These are phyloP conservation scores for Yamadazyma mexicana DNA, from an alignment of 1,139 yeast genomes.

Conservation along the genomic window DNA sequence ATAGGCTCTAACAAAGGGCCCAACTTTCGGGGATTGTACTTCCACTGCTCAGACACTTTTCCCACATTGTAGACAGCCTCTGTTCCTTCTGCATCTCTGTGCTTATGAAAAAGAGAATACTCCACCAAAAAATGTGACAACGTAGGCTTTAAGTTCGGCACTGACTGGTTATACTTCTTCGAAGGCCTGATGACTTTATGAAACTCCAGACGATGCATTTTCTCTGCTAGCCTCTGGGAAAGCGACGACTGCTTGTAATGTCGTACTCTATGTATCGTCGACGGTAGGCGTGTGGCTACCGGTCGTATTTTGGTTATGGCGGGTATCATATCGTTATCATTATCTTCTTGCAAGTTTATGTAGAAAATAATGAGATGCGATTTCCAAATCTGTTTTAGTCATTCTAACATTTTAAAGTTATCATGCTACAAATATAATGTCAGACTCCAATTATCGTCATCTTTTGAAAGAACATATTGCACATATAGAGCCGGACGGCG, in stretches of 20 bases:
- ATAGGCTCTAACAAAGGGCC: conserved; percentile 8
- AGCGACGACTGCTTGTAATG: background rate
- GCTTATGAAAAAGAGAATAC: conserved; percentile 4
- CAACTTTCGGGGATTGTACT: background rate
- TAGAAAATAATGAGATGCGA: conserved; percentile 7
- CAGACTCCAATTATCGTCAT: conserved; percentile 10
- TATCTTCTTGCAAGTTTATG: background rate
- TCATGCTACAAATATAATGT: conserved; percentile 5
- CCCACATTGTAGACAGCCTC: background rate
- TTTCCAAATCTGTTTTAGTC: background rate
- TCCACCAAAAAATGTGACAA: conserved; percentile 29
- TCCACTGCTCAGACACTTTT: background rate
- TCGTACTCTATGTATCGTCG: background rate
- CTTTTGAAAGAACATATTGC: conserved; percentile 12
- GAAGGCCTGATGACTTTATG: conserved; percentile 16
- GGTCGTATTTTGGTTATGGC: conserved; percentile 3
- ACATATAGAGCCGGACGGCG: conserved; percentile 1
- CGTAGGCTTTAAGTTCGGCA: conserved; percentile 22
- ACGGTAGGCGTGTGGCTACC: background rate
- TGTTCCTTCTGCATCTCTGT: background rate
- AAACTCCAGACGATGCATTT: conserved; percentile 23
- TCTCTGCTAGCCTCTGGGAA: conserved; percentile 18
- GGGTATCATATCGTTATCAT: conserved; percentile 3
- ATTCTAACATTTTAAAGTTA: background rate
- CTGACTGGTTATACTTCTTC: conserved; percentile 17